phyloP scores from a whole-genome alignment of 495 filamentous ascomycete genomes.

The Aspergillus carlsbadensis region DNA sequence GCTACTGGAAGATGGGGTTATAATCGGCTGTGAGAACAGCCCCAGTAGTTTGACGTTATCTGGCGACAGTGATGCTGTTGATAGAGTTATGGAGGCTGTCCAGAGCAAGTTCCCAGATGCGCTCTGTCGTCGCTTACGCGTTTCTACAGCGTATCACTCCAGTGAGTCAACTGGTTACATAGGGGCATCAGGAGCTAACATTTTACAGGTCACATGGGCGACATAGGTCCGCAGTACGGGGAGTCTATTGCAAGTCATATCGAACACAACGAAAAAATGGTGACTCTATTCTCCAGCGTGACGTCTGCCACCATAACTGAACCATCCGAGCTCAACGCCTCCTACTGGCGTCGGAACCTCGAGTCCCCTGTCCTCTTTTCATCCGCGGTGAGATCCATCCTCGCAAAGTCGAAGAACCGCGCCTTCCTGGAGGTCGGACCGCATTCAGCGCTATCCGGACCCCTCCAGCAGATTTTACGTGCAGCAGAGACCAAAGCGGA shows the following conservation, averaged over 20 bases:
- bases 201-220: not conserved
- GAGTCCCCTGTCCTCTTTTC: slow-evolving; percentile 35
- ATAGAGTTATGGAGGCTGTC: slow-evolving; percentile 28
- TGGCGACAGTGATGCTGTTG: slow-evolving; percentile 33
- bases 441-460: slow-evolving; percentile 10
- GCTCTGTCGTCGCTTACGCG: slow-evolving; percentile 28
- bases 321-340: slow-evolving; percentile 24
- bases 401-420: slow-evolving; percentile 7
- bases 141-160: slow-evolving; percentile 47
- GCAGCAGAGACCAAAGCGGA: not conserved
- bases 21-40: slow-evolving; percentile 22
- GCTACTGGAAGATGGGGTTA: not conserved
- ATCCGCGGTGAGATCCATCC: slow-evolving; percentile 23
- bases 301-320: slow-evolving; percentile 16
- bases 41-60: slow-evolving; percentile 26
- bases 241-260: slow-evolving; percentile 13
- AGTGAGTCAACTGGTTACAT: not conserved
- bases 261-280: not conserved
- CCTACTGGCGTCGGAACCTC: slow-evolving; percentile 41
- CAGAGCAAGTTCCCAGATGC: slow-evolving; percentile 10
- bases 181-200: not conserved
- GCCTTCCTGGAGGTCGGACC: slow-evolving; percentile 20
- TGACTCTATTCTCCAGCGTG: slow-evolving; percentile 32
- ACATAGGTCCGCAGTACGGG: not conserved
- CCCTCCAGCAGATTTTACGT: slow-evolving; percentile 8